Conservation (phyloP, 768 basidiomycete genomes). For the Suillus variegatus region DNA sequence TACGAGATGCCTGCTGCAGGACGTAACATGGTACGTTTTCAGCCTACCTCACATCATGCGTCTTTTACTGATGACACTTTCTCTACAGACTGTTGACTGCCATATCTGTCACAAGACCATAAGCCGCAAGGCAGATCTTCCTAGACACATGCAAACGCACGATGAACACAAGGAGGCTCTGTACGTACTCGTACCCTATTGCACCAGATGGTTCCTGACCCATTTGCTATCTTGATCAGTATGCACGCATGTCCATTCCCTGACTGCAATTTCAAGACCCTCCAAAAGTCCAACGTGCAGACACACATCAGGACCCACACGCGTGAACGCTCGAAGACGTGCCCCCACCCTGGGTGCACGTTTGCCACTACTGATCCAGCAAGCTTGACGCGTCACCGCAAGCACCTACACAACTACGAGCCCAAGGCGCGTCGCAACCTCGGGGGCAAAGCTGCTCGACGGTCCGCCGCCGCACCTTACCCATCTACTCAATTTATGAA, state of each 20-base stretch:
- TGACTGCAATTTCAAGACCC: slow-evolving; percentile 22
- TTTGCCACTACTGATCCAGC: slow-evolving; percentile 23
- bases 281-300: slow-evolving; percentile 29
- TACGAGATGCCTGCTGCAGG: neutral
- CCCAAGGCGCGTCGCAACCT: slow-evolving; percentile 12
- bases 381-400: slow-evolving; percentile 26
- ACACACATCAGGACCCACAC: slow-evolving; percentile 30
- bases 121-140: slow-evolving; percentile 28
- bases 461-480: slow-evolving; percentile 11
- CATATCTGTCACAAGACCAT: slow-evolving; percentile 17
- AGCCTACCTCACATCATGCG: neutral
- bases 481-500: neutral
- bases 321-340: slow-evolving; percentile 14
- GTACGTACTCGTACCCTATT: slow-evolving; percentile 17
- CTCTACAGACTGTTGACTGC: slow-evolving; percentile 16
- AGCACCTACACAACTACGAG: slow-evolving; percentile 16
- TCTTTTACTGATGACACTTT: neutral
- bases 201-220: slow-evolving; percentile 5
- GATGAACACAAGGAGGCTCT: slow-evolving; percentile 20
- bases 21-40: neutral
- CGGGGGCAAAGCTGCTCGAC: slow-evolving; percentile 6
- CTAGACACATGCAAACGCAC: slow-evolving; percentile 29
- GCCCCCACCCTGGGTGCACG: slow-evolving; percentile 19
- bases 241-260: slow-evolving; percentile 24
- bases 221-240: slow-evolving; percentile 13